Evolutionary conservation across 106 monocot species (phyloP), one percentile per base, ranked within the genome.

Genomic region (Triglochin maritima): DNA sequence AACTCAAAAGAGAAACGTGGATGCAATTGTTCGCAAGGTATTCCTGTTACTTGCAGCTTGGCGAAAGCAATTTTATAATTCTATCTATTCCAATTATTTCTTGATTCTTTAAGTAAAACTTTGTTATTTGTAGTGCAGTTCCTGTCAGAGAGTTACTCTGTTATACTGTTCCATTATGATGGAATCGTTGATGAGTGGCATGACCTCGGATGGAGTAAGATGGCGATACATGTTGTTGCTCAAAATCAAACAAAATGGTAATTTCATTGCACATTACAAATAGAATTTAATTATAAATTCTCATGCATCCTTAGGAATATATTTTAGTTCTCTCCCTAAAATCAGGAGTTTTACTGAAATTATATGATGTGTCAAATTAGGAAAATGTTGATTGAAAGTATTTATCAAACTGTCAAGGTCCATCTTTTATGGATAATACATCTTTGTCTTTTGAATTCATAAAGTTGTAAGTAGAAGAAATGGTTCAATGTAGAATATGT

Each of bases 211-310:
- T 94, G 94, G 94, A 84, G 74, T 63, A 60, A 78, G 73, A 79
- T 75, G 62, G 94, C 76, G 60, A 80, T 94, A 59, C 94, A 89
- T 73, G 77, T 94, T 75, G 44, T 86, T 72, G 94, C 89, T 52
- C 79, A 74, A 50, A 94, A 85, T 69, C 94, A 94, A 75, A 94
- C 94, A 64, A 94, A 94, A 63, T 94, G 94, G 94, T 93, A 86
- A 72, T 58, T 8, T 2, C 17, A 71, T 58, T 57, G 10, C 46
- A 46, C 46, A 12, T 63, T 63, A 11, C 52, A 52, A 52, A 52
- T 52, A 8, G 52, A 52, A 52, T 59, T 3, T 59, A 13, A 5
- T 59, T 59, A 59, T 52, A 29, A 8, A 11, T 52, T 52, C 9
- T 7, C 52, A 52, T 11, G 11, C 11, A 52, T 7, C 7, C 7